Evolutionary conservation across 495 filamentous ascomycete genomes (phyloP), one percentile per base, ranked within the genome.

Genomic region (Lasiosphaeriaceae sp.): DNA sequence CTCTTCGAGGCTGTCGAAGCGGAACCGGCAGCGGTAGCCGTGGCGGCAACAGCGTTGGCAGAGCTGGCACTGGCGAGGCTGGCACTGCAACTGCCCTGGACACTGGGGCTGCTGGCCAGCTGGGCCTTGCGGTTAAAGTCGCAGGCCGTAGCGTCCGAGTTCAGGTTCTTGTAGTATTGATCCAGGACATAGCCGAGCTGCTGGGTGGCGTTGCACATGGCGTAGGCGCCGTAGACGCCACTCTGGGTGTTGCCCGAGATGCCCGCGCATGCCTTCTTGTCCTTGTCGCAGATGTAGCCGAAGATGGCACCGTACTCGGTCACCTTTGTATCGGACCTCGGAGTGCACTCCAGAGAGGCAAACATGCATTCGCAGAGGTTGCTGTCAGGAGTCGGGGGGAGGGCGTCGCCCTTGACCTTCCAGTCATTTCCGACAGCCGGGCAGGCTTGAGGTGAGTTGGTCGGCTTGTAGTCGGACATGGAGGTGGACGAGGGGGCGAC

Each of bases 201-300:
- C 71, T 96, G 79, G 58, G 78, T 83, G 60, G 84, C 58, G 62
- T 79, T 81, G 79, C 94, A 98, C 89, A 96, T 95, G 71, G 85
- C 83, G 76, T 92, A 97, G 6, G 90, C 85, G 49, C 94, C 94
- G 70, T 95, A 98, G 21, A 75, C 75, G 49, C 91, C 94, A 20
- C 79, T 83, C 49, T 82, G 83, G 14, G 76, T 80, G 69, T 97
- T 90, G 60, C 79, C 74, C 45, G 70, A 70, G 68, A 97, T 86
- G 41, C 90, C 92, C 7, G 70, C 71, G 75, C 94, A 96, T 3
- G 69, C 66, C 24, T 62, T 62, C 11, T 48, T 51, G 55, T 78
- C 75, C 55, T 79, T 75, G 34, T 71, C 79, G 73, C 94, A 98
- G 66, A 97, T 80, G 54, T 75, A 79, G 64, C 74, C 77, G 73